phyloP scores from a whole-genome alignment of 129 eudicot species.

The Scalesia atractyloides region DNA sequence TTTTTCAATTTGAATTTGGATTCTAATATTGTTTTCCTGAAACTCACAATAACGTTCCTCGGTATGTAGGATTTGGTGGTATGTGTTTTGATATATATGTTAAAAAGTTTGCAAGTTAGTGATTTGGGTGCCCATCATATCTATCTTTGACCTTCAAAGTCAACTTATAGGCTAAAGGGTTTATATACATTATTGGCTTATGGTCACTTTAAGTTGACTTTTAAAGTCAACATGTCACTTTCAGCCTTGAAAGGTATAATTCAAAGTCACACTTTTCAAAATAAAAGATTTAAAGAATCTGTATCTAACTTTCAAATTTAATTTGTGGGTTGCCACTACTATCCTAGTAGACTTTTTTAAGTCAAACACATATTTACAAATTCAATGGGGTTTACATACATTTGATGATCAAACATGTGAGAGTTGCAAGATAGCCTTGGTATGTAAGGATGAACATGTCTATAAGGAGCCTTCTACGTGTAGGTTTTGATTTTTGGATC shows the following conservation, averaged over 20 bases:
- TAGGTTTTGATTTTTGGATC: too few species aligned
- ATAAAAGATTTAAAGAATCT: not conserved
- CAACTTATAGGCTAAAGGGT: not conserved
- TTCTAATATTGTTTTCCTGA: not conserved
- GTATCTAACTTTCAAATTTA: not conserved
- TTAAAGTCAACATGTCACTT: slow-evolving; percentile 7
- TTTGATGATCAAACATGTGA: slow-evolving; percentile 26
- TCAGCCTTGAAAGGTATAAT: not conserved
- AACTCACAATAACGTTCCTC: not conserved
- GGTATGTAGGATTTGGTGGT: not conserved
- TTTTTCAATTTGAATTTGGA: not conserved
- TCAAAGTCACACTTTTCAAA: not conserved
- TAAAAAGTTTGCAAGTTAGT: not conserved
- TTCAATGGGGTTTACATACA: slow-evolving; percentile 1
- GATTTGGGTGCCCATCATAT: too few species aligned
- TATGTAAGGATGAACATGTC: slow-evolving; percentile 33
- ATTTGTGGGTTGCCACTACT: slow-evolving; percentile 9
- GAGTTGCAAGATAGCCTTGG: slow-evolving; percentile 21
- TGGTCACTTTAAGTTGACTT: not conserved
- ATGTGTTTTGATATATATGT: not conserved
- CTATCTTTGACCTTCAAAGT: not conserved
- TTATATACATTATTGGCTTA: not conserved
- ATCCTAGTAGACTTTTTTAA: slow-evolving; percentile 12
- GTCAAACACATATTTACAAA: slow-evolving; percentile 8
- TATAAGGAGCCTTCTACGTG: slow-evolving; percentile 26